A percentile compares a stretch with the other conserved stretches of the same genome.
Conservation (phyloP, 768 basidiomycete genomes). For the Tylopilus plumbeoviolaceoides region DNA sequence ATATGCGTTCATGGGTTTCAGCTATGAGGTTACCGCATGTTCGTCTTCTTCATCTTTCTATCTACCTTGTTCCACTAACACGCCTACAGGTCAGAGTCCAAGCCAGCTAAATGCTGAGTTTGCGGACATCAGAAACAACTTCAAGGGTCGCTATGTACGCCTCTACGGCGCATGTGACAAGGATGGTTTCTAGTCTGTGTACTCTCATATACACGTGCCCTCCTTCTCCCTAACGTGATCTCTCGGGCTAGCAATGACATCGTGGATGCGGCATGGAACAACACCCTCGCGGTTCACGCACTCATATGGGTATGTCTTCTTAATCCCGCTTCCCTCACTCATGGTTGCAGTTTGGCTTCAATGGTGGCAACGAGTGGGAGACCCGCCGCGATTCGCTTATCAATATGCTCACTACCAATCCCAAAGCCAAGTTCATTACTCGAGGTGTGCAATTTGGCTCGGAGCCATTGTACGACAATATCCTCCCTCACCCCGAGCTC, state of each 20-base stretch:
- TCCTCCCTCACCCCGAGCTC: conserved; percentile 44
- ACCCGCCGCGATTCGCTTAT: conserved; percentile 51
- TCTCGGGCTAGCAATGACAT: conserved; percentile 44
- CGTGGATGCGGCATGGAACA: conserved; percentile 64
- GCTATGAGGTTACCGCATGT: conserved; percentile 71
- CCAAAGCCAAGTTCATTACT: conserved; percentile 61
- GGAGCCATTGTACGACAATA: conserved; percentile 61
- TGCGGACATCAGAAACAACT: conserved; percentile 51
- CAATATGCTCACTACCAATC: conserved; percentile 50
- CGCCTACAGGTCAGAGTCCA: conserved; percentile 50
- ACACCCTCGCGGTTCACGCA: conserved; percentile 67
- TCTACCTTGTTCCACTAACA: conserved; percentile 1
- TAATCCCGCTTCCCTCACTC: not conserved
- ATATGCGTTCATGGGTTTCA: conserved; percentile 75
- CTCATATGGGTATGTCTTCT: conserved; percentile 59
- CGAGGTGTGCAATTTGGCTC: conserved; percentile 70
- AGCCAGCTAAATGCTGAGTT: conserved; percentile 54
- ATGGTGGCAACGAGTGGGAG: conserved; percentile 44
- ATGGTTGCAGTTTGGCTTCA: conserved; percentile 33
- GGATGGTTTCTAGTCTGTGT: conserved; percentile 36
- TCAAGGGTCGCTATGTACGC: conserved; percentile 63
- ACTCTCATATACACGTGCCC: not conserved
- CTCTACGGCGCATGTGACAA: conserved; percentile 41
- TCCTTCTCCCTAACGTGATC: conserved; percentile 15
- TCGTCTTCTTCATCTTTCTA: conserved; percentile 15